Evolutionary conservation across 2,329 filamentous ascomycete genomes (phyloP), one percentile per base, ranked within the genome.

Genomic region (Stenocarpella maydis): DNA sequence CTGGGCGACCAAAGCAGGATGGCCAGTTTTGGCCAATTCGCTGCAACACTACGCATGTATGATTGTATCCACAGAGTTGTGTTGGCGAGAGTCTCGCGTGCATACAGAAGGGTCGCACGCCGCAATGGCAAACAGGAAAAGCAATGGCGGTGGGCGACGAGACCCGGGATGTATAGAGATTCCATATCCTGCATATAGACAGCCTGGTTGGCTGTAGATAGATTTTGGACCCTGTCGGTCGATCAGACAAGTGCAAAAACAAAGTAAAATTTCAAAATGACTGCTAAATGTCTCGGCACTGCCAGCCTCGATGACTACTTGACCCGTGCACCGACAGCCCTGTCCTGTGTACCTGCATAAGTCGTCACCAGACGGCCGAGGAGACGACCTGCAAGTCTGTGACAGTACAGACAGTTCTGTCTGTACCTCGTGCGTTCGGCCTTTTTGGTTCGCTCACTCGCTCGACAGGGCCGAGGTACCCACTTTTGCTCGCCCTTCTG

Each of bases 201-300:
- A 52, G 53, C 28, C 19, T 67, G 64, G 50, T 39, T 58, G 26
- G 52, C 52, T 67, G 64, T 47, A 67, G 43, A 67, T 55, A 67
- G 64, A 55, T 39, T 49, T n/a, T 58, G 52, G 41, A 39, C n/a
- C 19, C 52, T 67, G 64, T 67, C 64, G 39, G 19, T 49, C 28
- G 37, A 65, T 65, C 41, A 54, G 64, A 67, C 52, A 47, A n/a
- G 24, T 49, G n/a, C 58, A 54, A 54, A 58, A 67, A 67, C 49
- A 67, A 54, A 67, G 64, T 67, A 67, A 67, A 67, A 67, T 41
- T 49, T 58, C 52, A 67, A 58, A 55, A 28, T 49, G 24, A 17
- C 43, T n/a, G 24, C 49, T 15, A 4, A 19, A 31, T 49, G 50
- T 54, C 50, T 55, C 39, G 34, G 45, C 45, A 28, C 52, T 39